Base-by-base conservation (phyloP, 2,329 filamentous ascomycete species). In the Paraconiothyrium sp. region DNA sequence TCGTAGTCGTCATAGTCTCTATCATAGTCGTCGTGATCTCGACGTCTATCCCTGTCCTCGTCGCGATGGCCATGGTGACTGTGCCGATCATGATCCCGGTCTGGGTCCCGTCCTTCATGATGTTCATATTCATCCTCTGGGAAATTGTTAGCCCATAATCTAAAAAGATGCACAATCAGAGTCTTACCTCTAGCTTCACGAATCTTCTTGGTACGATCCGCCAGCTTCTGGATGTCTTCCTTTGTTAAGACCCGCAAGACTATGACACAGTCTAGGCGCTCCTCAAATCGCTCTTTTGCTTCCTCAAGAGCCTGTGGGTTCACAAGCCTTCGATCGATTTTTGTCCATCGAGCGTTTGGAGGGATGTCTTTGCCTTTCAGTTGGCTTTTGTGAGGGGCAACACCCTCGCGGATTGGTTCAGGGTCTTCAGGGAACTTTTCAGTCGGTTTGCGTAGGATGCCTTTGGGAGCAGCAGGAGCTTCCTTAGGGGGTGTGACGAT, bases 231-330 rank as follows among this genome's bases (percentile, higher is more conserved):
- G 59, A 98, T 97, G 73, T 98, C 93, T 68, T 96, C 92, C 78
- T 91, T 92, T 51, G 88, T 92, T 75, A 98, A 78, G 8, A 97
- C 94, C 59, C 94, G 86, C 59, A 98, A 84, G 2, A 97, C 93
- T 76, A 97, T 97, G 61, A 98, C 93, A 77, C 93, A 96, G 73
- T 97, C 93, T 62, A 93, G 88, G n/a, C 93, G 88, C 70, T 96
- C 92, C 79, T 98, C 94, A 68, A 91, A 98, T 34, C 94, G 86
- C 81, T 97, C 94, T 71, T 95, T 92, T n/a, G 92, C 91, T 63
- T 92, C 86, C 60, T 92, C 91, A 50, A 98, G 81, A 0, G 94
- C 93, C 69, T 94, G 91, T 0, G 94, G 93, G 69, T 96, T 97
- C 71, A 98, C 94, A 58, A 97, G 86, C 67, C 90, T 89, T 59